Base-by-base conservation (phyloP, 2,329 filamentous ascomycete genomes). In the Fusarium irregulare region DNA sequence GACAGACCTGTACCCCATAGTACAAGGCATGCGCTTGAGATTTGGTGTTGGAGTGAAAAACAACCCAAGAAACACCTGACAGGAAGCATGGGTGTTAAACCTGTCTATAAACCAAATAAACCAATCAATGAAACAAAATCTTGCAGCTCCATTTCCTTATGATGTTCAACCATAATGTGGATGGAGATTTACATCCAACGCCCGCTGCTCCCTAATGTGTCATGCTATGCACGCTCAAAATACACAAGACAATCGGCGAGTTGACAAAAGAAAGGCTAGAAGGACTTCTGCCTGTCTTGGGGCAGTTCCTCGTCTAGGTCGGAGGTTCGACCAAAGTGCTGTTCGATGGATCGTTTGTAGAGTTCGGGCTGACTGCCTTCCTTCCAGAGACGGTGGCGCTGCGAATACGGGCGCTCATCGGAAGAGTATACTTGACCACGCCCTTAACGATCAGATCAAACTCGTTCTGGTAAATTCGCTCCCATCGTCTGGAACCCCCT, bases 361-460 rank as follows among this genome's bases (percentile, higher is more conserved):
- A 85, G 73, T 90, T 90, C 4, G 88, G 87, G 72, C 89, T 88
- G 65, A 91, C 87, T 2, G 82, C 85, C 12, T 86, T 86, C 71
- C 88, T 83, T 32, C 87, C 88, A 12, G 87, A 86, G 46, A 91
- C 88, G 10, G 86, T 83, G 11, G 87, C 86, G 68, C 86, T 90
- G 68, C 88, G 83, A 40, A 89, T 79, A 56, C 84, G 86, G 71
- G 87, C 86, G 73, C 87, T 91, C 55, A 91, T 81, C 4, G 89
- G 89, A 34, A 91, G 82, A 30, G 83, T 87, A 76, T 99, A 99
- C 76, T 94, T 94, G 72, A 99, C 85, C 16, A 96, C 92, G 23
- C 96, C 96, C 73, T 96, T 91, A 44, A 99, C 88, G 65, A 98
- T 95, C 50, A 99, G 86, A 72, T 98, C 93, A 73, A 98, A 99